Percentiles rank a stretch among this genome's conserved stretches.
Evolutionary conservation across 352 stramenopile genomes (phyloP).

Genomic region (Globisporangium abappressorium): DNA sequence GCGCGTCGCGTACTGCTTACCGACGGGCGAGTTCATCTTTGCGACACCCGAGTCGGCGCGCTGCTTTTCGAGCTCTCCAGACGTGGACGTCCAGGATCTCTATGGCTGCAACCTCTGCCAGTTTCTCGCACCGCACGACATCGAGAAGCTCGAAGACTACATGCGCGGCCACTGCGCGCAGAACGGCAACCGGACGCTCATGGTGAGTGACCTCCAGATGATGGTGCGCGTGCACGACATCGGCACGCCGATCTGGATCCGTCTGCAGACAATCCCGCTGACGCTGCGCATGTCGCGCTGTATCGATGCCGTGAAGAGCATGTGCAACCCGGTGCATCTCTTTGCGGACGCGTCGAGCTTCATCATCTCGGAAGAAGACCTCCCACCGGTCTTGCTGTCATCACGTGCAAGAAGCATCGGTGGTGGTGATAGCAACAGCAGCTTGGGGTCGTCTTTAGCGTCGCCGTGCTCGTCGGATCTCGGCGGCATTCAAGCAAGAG

Average conservation of each 20-base stretch:
- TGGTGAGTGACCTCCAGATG: constrained; percentile 34
- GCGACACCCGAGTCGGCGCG: constrained; percentile 43
- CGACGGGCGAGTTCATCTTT: constrained; percentile 73
- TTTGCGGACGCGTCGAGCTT: constrained; percentile 79
- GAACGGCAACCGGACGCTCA: constrained; percentile 17
- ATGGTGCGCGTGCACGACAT: constrained; percentile 37
- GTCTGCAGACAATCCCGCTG: constrained; percentile 53
- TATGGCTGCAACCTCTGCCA: constrained; percentile 64
- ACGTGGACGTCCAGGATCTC: constrained; percentile 31
- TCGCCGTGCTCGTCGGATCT: not conserved
- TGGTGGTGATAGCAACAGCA: constrained; percentile 2
- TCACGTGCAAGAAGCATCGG: constrained; percentile 8
- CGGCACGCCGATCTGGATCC: constrained; percentile 42
- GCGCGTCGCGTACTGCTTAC: constrained; percentile 63
- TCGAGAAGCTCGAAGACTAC: constrained; percentile 66
- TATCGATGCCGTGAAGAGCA: constrained; percentile 64
- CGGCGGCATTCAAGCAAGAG: not conserved
- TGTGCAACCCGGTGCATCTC: constrained; percentile 32
- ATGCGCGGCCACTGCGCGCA: constrained; percentile 28
- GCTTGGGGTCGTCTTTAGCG: constrained; percentile 1
- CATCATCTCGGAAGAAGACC: constrained; percentile 65
- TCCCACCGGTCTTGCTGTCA: constrained; percentile 34
- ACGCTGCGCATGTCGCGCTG: constrained; percentile 76
- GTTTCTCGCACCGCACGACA: constrained; percentile 49
- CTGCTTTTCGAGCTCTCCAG: constrained; percentile 26